Evolutionary conservation across 2,329 filamentous ascomycete species (phyloP).

Genomic region (Chalara sp.): DNA sequence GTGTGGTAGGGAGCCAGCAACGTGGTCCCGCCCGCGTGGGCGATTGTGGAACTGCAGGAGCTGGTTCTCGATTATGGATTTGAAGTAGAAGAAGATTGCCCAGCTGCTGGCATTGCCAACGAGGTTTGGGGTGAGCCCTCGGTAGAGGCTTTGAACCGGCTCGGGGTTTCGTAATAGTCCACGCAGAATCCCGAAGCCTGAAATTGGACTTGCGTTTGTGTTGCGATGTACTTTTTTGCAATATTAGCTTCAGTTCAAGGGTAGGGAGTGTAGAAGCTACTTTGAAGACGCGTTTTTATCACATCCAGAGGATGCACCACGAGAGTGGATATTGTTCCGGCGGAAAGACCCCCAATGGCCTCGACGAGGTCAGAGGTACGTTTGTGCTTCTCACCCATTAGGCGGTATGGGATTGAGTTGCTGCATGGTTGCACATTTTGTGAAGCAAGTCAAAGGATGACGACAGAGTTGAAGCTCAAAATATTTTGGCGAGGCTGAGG

Average conservation of each 20-base stretch:
- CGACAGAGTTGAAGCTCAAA: no score
- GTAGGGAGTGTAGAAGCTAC: conserved; percentile 43
- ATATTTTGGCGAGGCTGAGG: no score
- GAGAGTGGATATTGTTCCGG: conserved; percentile 79
- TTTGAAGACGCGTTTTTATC: conserved; percentile 92
- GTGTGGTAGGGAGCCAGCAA: conserved; percentile 1
- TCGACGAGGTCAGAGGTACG: conserved; percentile 74
- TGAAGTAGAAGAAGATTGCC: conserved; percentile 87
- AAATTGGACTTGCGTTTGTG: conserved; percentile 29
- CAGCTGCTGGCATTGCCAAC: conserved; percentile 86
- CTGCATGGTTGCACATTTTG: no score
- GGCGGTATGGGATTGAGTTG: no score
- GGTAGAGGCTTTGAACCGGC: conserved; percentile 68
- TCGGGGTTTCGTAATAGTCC: conserved; percentile 37
- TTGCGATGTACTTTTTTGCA: conserved; percentile 43
- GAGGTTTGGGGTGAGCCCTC: conserved; percentile 84
- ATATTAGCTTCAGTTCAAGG: conserved; percentile 6
- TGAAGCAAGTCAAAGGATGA: no score
- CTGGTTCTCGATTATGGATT: conserved; percentile 44
- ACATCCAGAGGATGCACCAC: conserved; percentile 90
- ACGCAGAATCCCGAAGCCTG: conserved; percentile 46
- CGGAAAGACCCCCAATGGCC: conserved; percentile 81
- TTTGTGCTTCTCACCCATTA: conserved; percentile 30
- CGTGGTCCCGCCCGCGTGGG: neutral
- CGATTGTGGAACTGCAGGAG: conserved; percentile 20